phyloP scores from a whole-genome alignment of 805 yeast genomes.

The Kazachstania psychrophila region DNA sequence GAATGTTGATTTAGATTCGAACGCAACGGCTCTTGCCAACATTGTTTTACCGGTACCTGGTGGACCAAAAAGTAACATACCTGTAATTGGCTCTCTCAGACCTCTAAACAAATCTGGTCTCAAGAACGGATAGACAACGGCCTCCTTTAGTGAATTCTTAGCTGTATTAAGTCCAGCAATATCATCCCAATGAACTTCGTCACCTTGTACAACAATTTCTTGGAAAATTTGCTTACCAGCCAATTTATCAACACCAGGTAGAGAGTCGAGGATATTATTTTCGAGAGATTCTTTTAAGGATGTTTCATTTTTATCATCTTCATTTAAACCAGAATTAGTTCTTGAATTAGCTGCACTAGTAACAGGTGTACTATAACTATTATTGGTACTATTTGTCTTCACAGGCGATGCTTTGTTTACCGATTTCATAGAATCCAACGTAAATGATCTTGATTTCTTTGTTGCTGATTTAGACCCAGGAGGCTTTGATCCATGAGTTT shows the following conservation, averaged over 20 bases:
- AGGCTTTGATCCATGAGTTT: too few species aligned
- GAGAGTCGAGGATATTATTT: constrained; percentile 27
- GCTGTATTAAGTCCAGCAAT: constrained; percentile 89
- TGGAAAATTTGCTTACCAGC: constrained; percentile 80
- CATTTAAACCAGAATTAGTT: constrained; percentile 2
- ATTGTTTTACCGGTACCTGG: constrained; percentile 99
- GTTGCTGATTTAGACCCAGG: background rate
- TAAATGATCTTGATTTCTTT: background rate
- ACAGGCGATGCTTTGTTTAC: background rate
- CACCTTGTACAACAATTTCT: constrained; percentile 84
- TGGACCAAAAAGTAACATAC: constrained; percentile 95
- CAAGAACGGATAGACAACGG: constrained; percentile 90
- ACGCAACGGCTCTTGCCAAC: constrained; percentile 95
- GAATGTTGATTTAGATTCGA: constrained; percentile 87
- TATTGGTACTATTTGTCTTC: background rate
- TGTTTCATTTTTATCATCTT: background rate
- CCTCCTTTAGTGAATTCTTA: constrained; percentile 79
- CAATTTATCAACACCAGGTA: constrained; percentile 62
- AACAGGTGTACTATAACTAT: background rate
- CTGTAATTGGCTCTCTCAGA: constrained; percentile 85
- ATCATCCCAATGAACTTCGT: constrained; percentile 90
- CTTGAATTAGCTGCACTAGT: background rate
- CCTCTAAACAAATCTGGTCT: constrained; percentile 91
- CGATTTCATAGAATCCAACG: background rate
- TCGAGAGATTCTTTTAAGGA: constrained; percentile 4